A percentile compares a stretch with the other conserved stretches of the same genome.
Conservation (phyloP, 139 green algal genomes). For the Chlamydomonas sp. region DNA sequence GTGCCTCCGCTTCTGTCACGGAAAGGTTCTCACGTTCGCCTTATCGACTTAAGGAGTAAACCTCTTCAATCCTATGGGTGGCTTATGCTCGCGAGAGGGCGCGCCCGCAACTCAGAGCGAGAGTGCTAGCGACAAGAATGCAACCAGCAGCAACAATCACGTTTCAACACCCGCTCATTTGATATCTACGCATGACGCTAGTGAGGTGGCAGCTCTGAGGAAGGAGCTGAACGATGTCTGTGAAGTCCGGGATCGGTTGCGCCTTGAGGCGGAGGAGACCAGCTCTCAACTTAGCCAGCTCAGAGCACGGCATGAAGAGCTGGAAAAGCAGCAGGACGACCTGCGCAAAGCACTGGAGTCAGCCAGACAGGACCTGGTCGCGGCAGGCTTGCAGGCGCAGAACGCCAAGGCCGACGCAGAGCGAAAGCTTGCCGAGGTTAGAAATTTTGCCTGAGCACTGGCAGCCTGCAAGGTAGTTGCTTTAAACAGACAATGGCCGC, state of each 20-base stretch:
- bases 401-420: neutral
- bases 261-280: no score
- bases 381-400: neutral
- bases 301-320: neutral
- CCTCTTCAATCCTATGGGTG: slow-evolving; percentile 4
- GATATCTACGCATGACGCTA: neutral
- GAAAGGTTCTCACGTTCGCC: no score
- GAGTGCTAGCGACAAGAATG: neutral
- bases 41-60: no score
- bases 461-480: no score
- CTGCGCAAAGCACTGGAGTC: slow-evolving; percentile 4
- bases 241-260: no score
- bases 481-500: no score
- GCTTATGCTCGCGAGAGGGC: slow-evolving; percentile 16
- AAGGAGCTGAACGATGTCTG: neutral
- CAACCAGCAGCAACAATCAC: neutral
- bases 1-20: no score
- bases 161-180: no score
- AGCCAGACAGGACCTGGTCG: neutral
- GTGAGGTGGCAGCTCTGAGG: neutral
- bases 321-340: slow-evolving; percentile 7
- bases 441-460: no score
- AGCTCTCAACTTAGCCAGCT: neutral
- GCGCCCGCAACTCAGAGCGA: neutral
- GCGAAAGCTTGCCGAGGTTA: slow-evolving; percentile 14